A percentile compares a stretch with the other conserved stretches of the same genome.
Conservation (phyloP, 2,329 filamentous ascomycete genomes). For the Neopestalotiopsis sp. region DNA sequence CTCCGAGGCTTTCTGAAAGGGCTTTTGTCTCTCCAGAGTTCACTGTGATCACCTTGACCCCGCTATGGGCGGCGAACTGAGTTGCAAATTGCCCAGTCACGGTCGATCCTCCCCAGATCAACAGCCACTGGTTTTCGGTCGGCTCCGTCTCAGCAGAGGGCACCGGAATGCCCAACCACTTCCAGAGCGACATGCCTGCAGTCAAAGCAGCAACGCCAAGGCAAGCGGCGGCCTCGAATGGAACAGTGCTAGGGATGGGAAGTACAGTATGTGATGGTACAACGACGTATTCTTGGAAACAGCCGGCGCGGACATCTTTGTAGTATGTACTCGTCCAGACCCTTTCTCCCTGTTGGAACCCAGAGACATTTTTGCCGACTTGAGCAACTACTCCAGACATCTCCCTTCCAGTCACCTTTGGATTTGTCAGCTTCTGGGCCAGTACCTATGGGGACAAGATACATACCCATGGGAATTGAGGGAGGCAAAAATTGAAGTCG, state of each 20-base stretch:
- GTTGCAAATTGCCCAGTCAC: slow-evolving; percentile 46
- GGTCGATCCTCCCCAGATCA: slow-evolving; percentile 48
- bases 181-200: slow-evolving; percentile 46
- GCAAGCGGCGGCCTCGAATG: slow-evolving; percentile 40
- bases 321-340: slow-evolving; percentile 48
- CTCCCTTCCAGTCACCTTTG: slow-evolving; percentile 33
- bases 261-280: slow-evolving; percentile 46
- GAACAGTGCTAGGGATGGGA: slow-evolving; percentile 39
- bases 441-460: background rate
- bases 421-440: slow-evolving; percentile 3
- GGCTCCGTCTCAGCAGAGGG: slow-evolving; percentile 20
- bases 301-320: slow-evolving; percentile 44
- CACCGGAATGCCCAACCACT: slow-evolving; percentile 42
- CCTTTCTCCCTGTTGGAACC: slow-evolving; percentile 31
- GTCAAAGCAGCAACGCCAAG: slow-evolving; percentile 46
- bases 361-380: slow-evolving; percentile 32
- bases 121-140: slow-evolving; percentile 31
- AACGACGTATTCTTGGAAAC: slow-evolving; percentile 47
- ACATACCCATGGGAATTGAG: slow-evolving; percentile 37
- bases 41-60: slow-evolving; percentile 42
- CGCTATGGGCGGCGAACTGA: slow-evolving; percentile 40
- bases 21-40: slow-evolving; percentile 35
- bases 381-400: slow-evolving; percentile 35
- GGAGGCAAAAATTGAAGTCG: slow-evolving; percentile 47
- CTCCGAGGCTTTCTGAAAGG: slow-evolving; percentile 37